Conservation (phyloP, 1,284 basidiomycete species). For the Marasmius oreades region DNA sequence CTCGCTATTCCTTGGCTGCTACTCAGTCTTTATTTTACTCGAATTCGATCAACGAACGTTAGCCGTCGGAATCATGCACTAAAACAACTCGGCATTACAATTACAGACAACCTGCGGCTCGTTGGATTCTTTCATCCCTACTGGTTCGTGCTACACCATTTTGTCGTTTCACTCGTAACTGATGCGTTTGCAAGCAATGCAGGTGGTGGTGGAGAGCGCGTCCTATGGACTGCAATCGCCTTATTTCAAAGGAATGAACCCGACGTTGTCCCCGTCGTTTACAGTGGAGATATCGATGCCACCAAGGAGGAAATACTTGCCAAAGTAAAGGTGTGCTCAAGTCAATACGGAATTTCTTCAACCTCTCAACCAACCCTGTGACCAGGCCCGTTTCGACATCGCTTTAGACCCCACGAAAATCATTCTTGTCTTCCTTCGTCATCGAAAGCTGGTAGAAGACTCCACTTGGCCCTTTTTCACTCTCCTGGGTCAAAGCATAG, state of each 20-base stretch:
- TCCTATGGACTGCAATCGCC: constrained; percentile 90
- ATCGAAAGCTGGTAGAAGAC: constrained; percentile 77
- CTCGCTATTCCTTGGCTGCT: neutral
- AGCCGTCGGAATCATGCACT: neutral
- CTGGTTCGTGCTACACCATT: constrained; percentile 58
- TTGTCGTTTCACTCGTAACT: constrained; percentile 20
- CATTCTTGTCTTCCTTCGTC: constrained; percentile 76
- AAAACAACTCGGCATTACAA: neutral
- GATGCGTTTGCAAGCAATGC: constrained; percentile 73
- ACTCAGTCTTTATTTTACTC: neutral
- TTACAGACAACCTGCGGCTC: constrained; percentile 37
- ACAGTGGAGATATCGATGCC: constrained; percentile 83
- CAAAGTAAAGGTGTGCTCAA: constrained; percentile 70
- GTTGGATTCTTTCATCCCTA: constrained; percentile 96
- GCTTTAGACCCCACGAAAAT: constrained; percentile 59
- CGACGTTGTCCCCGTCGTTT: constrained; percentile 77
- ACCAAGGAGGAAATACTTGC: constrained; percentile 81
- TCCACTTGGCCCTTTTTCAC: constrained; percentile 86
- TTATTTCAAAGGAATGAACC: constrained; percentile 74
- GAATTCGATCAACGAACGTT: neutral
- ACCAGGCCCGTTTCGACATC: constrained; percentile 83
- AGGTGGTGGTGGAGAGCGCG: constrained; percentile 95
- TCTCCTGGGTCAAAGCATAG: constrained; percentile 87
- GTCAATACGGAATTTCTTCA: neutral
- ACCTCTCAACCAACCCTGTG: neutral